Conservation (phyloP, 352 stramenopile genomes). For the Pythium aphanidermatum region DNA sequence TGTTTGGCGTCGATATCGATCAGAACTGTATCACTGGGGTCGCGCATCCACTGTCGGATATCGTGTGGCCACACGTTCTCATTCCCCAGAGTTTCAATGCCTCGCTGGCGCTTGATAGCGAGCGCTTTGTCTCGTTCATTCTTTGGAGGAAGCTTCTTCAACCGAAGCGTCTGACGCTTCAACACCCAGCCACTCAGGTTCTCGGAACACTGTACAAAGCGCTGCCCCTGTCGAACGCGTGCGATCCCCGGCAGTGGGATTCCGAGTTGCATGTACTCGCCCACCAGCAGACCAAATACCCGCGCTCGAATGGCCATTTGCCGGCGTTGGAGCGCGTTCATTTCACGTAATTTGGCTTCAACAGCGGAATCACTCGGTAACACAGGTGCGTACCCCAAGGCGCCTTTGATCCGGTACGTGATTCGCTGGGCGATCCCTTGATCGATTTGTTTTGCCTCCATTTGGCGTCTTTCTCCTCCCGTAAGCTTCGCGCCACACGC, state of each 20-base stretch:
- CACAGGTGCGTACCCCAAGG: conserved; percentile 30
- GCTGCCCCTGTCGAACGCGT: conserved; percentile 1
- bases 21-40: conserved; percentile 10
- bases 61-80: conserved; percentile 16
- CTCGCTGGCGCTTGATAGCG: conserved; percentile 1
- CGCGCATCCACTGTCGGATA: conserved; percentile 11
- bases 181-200: conserved; percentile 19
- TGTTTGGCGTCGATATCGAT: conserved; percentile 24
- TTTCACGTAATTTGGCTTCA: conserved; percentile 31
- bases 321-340: conserved; percentile 40
- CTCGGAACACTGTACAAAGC: conserved; percentile 11
- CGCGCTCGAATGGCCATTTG: conserved; percentile 41
- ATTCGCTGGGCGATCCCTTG: conserved; percentile 30
- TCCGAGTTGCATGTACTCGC: conserved; percentile 58
- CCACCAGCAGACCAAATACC: conserved; percentile 46
- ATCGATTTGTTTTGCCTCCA: conserved; percentile 39
- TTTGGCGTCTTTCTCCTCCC: conserved; percentile 19
- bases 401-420: conserved; percentile 28
- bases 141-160: conserved; percentile 15
- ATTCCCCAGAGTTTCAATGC: neutral
- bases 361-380: conserved; percentile 37
- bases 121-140: neutral
- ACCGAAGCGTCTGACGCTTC: conserved; percentile 19
- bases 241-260: conserved; percentile 47
- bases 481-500: conserved; percentile 5